Conservation (phyloP, 2,329 filamentous ascomycete genomes). For the Fusarium lateritium region DNA sequence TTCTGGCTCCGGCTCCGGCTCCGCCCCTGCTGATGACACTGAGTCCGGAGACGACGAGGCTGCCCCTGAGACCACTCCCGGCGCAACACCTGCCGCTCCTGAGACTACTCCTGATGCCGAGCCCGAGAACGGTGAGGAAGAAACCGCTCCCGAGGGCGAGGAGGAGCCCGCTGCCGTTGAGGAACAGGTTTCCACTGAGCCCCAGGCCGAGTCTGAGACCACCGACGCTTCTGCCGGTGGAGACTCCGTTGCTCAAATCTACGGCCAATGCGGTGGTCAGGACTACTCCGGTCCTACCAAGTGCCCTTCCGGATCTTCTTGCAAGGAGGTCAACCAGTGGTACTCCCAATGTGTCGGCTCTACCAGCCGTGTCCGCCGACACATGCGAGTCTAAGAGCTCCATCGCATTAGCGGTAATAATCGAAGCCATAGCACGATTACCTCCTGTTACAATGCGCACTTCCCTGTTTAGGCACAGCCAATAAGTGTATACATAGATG, state of each 20-base stretch:
- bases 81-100: not conserved
- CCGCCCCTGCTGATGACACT: slow-evolving; percentile 8
- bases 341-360: slow-evolving; percentile 32
- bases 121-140: not conserved
- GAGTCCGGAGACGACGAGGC: slow-evolving; percentile 1
- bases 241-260: slow-evolving; percentile 19
- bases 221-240: not conserved
- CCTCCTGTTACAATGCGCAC: too few relatives aligned
- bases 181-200: not conserved
- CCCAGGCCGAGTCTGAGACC: not conserved
- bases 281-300: slow-evolving; percentile 26
- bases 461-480: too few relatives aligned
- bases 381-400: not conserved
- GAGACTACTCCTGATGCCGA: slow-evolving; percentile 2
- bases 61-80: not conserved
- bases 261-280: slow-evolving; percentile 29
- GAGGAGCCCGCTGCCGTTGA: not conserved
- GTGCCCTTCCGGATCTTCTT: slow-evolving; percentile 23
- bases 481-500: too few relatives aligned
- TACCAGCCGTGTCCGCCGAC: slow-evolving; percentile 17
- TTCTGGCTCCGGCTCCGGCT: slow-evolving; percentile 6
- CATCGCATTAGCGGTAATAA: too few relatives aligned
- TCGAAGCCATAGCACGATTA: too few relatives aligned
- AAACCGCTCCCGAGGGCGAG: not conserved
- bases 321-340: slow-evolving; percentile 33